Conservation (phyloP, 176 grass and related monocot species). For the Ensete ventricosum region DNA sequence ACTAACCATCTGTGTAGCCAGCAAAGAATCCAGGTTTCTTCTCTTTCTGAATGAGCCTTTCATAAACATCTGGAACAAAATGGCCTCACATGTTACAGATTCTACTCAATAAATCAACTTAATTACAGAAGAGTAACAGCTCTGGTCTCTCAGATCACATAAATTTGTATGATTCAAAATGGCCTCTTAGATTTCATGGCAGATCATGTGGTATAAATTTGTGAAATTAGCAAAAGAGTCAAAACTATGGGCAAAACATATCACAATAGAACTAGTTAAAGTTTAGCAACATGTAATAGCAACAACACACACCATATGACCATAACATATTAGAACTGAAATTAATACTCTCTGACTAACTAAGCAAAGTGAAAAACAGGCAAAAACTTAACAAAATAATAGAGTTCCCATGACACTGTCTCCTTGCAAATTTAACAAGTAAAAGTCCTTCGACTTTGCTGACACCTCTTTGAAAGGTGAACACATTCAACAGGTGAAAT, state of each 20-base stretch:
- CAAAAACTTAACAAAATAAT: not conserved
- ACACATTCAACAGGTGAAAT: not conserved
- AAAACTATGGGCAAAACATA: not conserved
- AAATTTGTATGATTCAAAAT: no score
- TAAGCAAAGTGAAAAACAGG: not conserved
- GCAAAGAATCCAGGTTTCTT: slow-evolving; percentile 94
- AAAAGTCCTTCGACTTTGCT: not conserved
- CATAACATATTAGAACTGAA: no score
- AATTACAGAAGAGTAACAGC: no score
- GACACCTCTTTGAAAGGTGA: not conserved
- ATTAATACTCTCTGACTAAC: not conserved
- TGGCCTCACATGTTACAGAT: slow-evolving; percentile 10
- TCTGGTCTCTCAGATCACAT: no score
- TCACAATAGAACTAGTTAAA: not conserved
- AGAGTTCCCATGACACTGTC: not conserved
- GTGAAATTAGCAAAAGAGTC: not conserved
- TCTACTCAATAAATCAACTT: slow-evolving; percentile 10
- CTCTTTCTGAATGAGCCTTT: slow-evolving; percentile 86
- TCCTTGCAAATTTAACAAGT: not conserved
- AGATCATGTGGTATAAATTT: not conserved
- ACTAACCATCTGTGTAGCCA: slow-evolving; percentile 91
- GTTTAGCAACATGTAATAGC: not conserved
- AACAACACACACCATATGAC: not conserved
- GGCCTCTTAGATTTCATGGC: not conserved
- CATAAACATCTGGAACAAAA: slow-evolving; percentile 78